Percentiles rank a stretch among this genome's conserved stretches.
Conservation (phyloP, 768 basidiomycete species). For the Pholiota microspora region DNA sequence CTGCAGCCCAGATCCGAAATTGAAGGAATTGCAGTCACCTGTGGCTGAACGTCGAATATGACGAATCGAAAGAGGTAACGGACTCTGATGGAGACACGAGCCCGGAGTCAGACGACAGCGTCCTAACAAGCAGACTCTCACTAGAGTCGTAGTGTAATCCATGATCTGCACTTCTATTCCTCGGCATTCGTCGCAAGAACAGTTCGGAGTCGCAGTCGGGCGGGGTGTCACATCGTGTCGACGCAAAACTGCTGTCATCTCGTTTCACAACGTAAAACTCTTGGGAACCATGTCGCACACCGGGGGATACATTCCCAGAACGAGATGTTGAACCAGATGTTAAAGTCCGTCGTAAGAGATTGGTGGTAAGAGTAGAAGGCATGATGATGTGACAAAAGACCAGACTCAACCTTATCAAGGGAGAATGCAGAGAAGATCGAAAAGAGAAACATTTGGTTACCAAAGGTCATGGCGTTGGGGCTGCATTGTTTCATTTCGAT, state of each 20-base stretch:
- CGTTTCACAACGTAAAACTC: not conserved
- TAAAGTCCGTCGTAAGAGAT: not conserved
- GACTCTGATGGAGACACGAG: conserved; percentile 20
- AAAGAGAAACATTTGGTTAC: conserved; percentile 16
- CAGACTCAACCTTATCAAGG: too few species aligned
- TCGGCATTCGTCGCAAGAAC: conserved; percentile 33
- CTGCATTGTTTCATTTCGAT: conserved; percentile 9
- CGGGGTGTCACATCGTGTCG: too few species aligned
- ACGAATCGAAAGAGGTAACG: conserved; percentile 15
- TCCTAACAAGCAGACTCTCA: conserved; percentile 19
- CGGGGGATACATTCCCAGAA: not conserved
- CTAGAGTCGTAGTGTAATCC: conserved; percentile 19
- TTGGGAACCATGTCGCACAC: not conserved
- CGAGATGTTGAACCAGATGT: not conserved
- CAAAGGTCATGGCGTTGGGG: not conserved
- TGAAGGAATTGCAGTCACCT: conserved; percentile 7
- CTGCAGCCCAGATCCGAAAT: not conserved
- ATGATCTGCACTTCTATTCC: conserved; percentile 24
- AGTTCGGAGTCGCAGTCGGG: conserved; percentile 19
- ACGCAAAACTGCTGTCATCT: conserved; percentile 10
- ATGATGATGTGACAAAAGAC: not conserved
- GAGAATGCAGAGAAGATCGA: conserved; percentile 13
- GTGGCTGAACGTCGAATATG: conserved; percentile 3
- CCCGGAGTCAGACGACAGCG: conserved; percentile 18
- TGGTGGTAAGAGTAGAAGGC: not conserved